phyloP scores from a whole-genome alignment of 352 stramenopile species.

The Peronospora belbahrii region DNA sequence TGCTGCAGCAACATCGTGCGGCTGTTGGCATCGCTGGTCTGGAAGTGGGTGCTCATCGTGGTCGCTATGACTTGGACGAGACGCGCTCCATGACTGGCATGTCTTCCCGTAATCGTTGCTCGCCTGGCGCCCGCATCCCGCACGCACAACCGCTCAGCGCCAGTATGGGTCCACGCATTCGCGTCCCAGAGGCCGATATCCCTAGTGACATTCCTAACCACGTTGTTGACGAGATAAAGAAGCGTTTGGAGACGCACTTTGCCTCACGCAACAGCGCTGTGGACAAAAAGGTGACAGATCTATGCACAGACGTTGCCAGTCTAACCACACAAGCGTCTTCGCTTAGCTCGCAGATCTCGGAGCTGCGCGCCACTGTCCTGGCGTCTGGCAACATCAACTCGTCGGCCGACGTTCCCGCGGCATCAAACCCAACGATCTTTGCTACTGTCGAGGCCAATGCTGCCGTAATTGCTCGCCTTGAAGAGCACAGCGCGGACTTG shows the following conservation, averaged over 20 bases:
- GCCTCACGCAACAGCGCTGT: constrained; percentile 38
- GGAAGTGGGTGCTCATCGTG: constrained; percentile 12
- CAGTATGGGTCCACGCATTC: constrained; percentile 30
- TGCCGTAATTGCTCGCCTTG: constrained; percentile 55
- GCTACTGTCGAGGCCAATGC: constrained; percentile 35
- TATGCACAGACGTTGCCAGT: constrained; percentile 50
- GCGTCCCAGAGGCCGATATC: constrained; percentile 36
- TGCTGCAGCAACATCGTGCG: constrained; percentile 31
- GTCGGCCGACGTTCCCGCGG: constrained; percentile 3
- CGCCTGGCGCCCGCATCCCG: constrained; percentile 16
- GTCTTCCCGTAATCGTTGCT: constrained; percentile 17
- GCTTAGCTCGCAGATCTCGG: constrained; percentile 36
- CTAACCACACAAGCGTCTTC: constrained; percentile 36
- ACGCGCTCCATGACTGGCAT: constrained; percentile 28
- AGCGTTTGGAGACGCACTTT: constrained; percentile 64
- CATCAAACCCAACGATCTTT: constrained; percentile 24
- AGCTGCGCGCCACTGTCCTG: constrained; percentile 41
- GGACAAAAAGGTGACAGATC: constrained; percentile 59
- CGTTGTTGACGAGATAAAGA: constrained; percentile 49
- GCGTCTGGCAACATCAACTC: constrained; percentile 22
- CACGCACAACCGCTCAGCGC: constrained; percentile 18
- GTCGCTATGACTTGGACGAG: constrained; percentile 24
- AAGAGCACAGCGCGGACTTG: constrained; percentile 61
- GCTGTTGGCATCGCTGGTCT: constrained; percentile 4
- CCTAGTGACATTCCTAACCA: constrained; percentile 38